Base-by-base conservation (phyloP, 108 stramenopile species). In the Cyclotella atomus region DNA sequence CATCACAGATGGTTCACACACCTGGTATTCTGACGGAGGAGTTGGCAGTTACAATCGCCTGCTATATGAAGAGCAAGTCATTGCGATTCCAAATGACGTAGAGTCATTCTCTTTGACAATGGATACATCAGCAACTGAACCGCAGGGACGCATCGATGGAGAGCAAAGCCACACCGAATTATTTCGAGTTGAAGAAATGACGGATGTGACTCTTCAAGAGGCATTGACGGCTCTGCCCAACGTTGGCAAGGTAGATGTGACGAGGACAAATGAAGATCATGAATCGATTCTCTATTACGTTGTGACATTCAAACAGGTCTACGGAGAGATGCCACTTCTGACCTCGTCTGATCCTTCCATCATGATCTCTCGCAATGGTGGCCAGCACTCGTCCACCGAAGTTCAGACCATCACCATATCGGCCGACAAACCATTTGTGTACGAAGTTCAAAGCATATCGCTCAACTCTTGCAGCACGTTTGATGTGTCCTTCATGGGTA, bases 381-480 rank as follows among this genome's bases (percentile, higher is more conserved):
- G 81, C 17, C 86, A 83, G 2, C 21, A 43, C 41, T 93, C 92
- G 53, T 70, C 82, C 28, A 76, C 92, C 0, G 95, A 96, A 79
- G 68, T 94, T 15, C 95, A 94, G 72, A 87, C 83, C 9, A 72
- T 96, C 55, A 89, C 85, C 1, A 59, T 86, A 3, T 79, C 89
- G n/a, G 59, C 83, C n/a, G 87, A 89, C 56, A 61, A 64, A 21
- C 72, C 70, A 14, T 91, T 89, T 45, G 73, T 86, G 10, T 65
- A 70, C 16, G 94, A 93, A 47, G 81, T 84, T 12, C 90, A 95
- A 76, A 71, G 44, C 4, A 68, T 87, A 28, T 41, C 35, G 45
- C 38, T 84, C 28, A 28, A 5, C 28, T 32, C 65, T 10, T 47
- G 28, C 32, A 35, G 38, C 5, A 64, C 69, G 10, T 84, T 86